Evolutionary conservation across 2,329 filamentous ascomycete genomes (phyloP), one percentile per base, ranked within the genome.

Genomic region (Scedosporium dehoogii): DNA sequence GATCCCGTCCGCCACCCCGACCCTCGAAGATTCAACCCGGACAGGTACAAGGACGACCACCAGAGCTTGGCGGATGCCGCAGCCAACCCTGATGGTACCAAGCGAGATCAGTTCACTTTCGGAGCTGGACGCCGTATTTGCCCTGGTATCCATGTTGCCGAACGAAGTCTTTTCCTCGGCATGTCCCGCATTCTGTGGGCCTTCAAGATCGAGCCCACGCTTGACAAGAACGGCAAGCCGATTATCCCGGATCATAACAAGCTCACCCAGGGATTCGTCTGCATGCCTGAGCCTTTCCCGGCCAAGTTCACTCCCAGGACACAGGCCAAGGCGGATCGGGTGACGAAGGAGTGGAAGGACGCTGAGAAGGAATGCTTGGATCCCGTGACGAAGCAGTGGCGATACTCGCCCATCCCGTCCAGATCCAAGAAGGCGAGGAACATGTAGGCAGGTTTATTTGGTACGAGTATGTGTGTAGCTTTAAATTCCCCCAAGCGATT

Each of bases 71-170:
- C 69, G 10, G 72, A 74, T 76, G 57, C 60, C 7, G 61, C 59
- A 25, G 46, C 56, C 48, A 57, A 65, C 23, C 64, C 73, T 0
- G 74, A 78, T 60, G 69, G 71, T 0, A 69, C 71, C 1, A 74
- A 81, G 67, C 74, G 81, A 14, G 81, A 84, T 58, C 76, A 80
- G 7, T 84, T 81, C 68, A 76, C 75, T 0, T 86, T 83, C 62
- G 83, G 83, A 21, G 79, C 78, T 7, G 83, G 83, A 1, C 74
- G 83, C 5, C 75, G 84, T 25, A 76, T 85, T 53, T 87, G 84
- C 68, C 82, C 79, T 3, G 84, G 84, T 0, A 80, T 82, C 33
- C 79, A 84, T 60, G 73, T 86, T 2, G 81, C 80, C 0, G 78
- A 81, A 62, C 75, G 76, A 5, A 75, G 73, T 9, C 65, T 83